Evolutionary conservation across 257 asterid species (phyloP), one percentile per base, ranked within the genome.

Genomic region (Catharanthus roseus): DNA sequence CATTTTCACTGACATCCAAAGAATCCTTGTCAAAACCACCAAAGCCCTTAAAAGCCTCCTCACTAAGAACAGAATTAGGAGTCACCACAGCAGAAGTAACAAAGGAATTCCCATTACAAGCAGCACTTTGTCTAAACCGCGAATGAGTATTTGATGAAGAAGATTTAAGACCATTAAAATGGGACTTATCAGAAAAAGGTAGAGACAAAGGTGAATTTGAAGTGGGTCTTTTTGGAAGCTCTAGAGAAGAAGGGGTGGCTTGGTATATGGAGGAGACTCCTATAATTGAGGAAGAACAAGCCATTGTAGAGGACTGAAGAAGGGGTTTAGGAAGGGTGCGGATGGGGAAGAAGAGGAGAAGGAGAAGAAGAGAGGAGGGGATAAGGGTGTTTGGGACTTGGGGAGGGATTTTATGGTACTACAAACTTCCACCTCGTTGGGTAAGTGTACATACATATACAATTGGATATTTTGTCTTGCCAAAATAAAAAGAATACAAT

Each of bases 21-120:
- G 77, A 74, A 23, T 69, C 88, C 72, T 82, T 80, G 12, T 80
- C 89, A 38, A 90, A 88, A 4, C 79, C 88, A n/a, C 86, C 90
- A 62, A 91, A 79, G 6, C 95, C 95, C 82, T 88, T 91, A 63
- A 91, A 88, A 15, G 97, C 96, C 68, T 88, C 91, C 78, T 91
- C 97, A 72, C 96, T 89, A 72, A 91, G 78, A 50, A 89, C 79
- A 66, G 96, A 89, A 77, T 89, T 89, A 1, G 93, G 88, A 9
- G 93, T 85, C 31, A 76, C 84, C 16, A 91, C 83, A 13, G 96
- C 95, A 3, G 93, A 88, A 55, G 89, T 78, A 47, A 84, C 84
- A 71, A 85, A 77, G 1, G 89, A 73, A 41, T 54, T 74, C 71
- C 77, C 77, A 65, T 53, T 33, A 18, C 69, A 68, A 47, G 15